Evolutionary conservation across 768 basidiomycete species (phyloP).

Genomic region (Dentipellis sp.): DNA sequence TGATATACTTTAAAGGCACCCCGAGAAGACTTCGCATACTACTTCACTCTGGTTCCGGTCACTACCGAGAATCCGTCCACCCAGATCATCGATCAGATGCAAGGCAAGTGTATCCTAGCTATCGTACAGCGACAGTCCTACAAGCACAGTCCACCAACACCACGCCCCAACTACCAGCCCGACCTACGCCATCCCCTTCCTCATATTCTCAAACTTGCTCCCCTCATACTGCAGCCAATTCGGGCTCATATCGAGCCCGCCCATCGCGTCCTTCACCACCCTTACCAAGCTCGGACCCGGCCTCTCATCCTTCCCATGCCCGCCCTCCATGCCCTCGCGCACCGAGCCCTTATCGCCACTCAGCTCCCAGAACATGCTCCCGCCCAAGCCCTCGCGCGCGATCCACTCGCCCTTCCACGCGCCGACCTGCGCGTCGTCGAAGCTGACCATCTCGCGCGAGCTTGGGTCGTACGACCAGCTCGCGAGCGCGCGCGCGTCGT

Average conservation of each 20-base stretch:
- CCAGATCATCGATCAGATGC: too few species aligned
- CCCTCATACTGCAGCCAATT: constrained; percentile 81
- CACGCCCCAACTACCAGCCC: background rate
- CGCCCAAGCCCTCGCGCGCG: constrained; percentile 63
- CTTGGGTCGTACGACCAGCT: constrained; percentile 78
- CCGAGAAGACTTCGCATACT: too few species aligned
- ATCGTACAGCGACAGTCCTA: too few species aligned
- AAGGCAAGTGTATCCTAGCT: too few species aligned
- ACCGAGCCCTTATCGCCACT: constrained; percentile 72
- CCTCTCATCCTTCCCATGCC: constrained; percentile 65
- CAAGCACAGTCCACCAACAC: too few species aligned
- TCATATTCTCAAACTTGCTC: constrained; percentile 76
- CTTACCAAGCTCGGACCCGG: constrained; percentile 63
- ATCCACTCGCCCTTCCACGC: constrained; percentile 78
- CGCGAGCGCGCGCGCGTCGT: constrained; percentile 60
- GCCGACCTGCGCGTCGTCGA: constrained; percentile 63
- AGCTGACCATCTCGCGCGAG: constrained; percentile 76
- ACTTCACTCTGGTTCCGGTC: too few species aligned
- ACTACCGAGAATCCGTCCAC: too few species aligned
- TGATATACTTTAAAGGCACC: too few species aligned
- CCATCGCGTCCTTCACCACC: constrained; percentile 45
- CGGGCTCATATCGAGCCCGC: constrained; percentile 17
- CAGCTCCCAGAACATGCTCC: constrained; percentile 94
- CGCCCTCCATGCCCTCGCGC: constrained; percentile 64
- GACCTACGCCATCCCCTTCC: constrained; percentile 46